Evolutionary conservation across 2,329 filamentous ascomycete species (phyloP), one percentile per base, ranked within the genome.

Genomic region (Cercospora nicotianae): DNA sequence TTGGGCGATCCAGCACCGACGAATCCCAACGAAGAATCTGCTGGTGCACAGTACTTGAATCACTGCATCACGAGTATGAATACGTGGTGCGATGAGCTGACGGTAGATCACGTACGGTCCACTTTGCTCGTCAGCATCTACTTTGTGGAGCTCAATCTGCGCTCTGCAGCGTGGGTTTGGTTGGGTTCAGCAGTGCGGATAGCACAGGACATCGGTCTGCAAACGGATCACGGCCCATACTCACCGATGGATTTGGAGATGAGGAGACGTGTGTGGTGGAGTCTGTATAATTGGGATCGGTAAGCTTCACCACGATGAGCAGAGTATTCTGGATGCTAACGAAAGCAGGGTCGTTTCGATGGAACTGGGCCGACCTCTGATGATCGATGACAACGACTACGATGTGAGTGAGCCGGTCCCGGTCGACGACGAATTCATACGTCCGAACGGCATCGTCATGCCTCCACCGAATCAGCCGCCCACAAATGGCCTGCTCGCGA

Each of bases 221-320:
- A 97, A 75, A 83, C 87, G 6, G 92, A 96, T 74, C 87, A 87
- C 1, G 90, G 90, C 0, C 85, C 89, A 0, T 93, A 90, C 85
- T 86, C 91, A 2, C 84, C 89, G 1, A 83, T 96, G 13, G 93
- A 97, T 74, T 87, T 87, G 10, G 94, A 98, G 79, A 93, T 94
- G 88, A 88, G 94, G 64, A 88, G 91, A 69, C 86, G 94, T 65
- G 87, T 95, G 2, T 99, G 94, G 94, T 99, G 95, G 93, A 89
- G 92, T 13, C 87, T 97, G 66, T 98, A 98, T 80, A 88, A 93
- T 55, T 89, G 94, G 81, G 95, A 99, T 80, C 88, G 93, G 88
- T 89, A 77, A 76, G 83, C 48, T n/a, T n/a, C 13, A 31, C 12
- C 33, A n/a, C 13, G 12, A 55, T 18, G 45, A 45, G 5, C 51